These are phyloP conservation scores for Grigorovia yakushimaensis DNA, from an alignment of 805 yeast genomes.

Conservation along the genomic window DNA sequence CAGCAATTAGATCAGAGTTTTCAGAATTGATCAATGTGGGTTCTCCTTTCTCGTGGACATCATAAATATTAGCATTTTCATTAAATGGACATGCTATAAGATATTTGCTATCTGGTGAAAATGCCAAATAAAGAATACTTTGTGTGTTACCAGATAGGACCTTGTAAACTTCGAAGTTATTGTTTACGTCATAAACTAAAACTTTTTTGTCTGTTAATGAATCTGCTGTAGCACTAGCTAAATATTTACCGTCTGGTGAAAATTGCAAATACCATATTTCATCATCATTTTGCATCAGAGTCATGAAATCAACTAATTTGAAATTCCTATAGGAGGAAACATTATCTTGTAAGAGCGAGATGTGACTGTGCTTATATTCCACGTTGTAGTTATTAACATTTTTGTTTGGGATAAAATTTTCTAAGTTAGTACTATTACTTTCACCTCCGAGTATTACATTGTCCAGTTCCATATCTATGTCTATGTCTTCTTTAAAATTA, in stretches of 20 bases:
- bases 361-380: too few species aligned
- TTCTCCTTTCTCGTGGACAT: constrained; percentile 34
- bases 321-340: constrained; percentile 5
- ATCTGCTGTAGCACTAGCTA: constrained; percentile 70
- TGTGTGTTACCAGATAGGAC: constrained; percentile 38
- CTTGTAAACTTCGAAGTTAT: constrained; percentile 33
- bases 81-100: constrained; percentile 68
- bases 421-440: not conserved
- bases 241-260: constrained; percentile 62
- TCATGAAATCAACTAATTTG: constrained; percentile 12
- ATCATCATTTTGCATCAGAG: constrained; percentile 40
- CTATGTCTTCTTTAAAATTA: not conserved
- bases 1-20: constrained; percentile 9
- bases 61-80: constrained; percentile 62
- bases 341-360: constrained; percentile 10
- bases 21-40: constrained; percentile 10
- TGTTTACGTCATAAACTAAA: constrained; percentile 53
- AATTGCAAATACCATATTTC: constrained; percentile 83
- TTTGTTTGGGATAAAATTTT: not conserved
- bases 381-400: not conserved
- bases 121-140: constrained; percentile 55
- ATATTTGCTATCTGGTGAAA: constrained; percentile 64
- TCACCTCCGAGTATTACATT: not conserved
- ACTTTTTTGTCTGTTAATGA: constrained; percentile 38
- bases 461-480: not conserved